phyloP scores from a whole-genome alignment of 257 asterid genomes.

The Lycium ferocissimum region DNA sequence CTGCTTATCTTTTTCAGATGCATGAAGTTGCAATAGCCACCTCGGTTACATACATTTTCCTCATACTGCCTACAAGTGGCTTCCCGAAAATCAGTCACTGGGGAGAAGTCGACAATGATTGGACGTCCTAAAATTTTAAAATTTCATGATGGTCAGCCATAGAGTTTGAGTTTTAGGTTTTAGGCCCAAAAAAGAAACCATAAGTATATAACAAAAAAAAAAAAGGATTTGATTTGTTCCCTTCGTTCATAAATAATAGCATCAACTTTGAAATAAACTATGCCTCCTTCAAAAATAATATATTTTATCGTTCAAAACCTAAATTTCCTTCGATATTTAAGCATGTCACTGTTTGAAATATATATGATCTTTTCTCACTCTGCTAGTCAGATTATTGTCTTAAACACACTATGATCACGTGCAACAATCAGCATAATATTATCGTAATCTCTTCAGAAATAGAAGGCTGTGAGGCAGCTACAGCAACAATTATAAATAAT shows the following conservation, averaged over 20 bases:
- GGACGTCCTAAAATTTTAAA: conserved; percentile 65
- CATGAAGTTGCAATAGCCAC: conserved; percentile 95
- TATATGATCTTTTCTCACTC: background rate
- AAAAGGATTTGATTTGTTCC: background rate
- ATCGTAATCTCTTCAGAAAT: background rate
- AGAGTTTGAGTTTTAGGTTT: background rate
- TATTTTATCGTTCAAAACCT: background rate
- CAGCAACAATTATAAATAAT: background rate
- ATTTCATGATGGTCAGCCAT: conserved; percentile 25
- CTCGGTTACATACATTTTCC: conserved; percentile 90
- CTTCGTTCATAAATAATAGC: background rate
- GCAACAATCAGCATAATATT: background rate
- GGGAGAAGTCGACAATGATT: conserved; percentile 86
- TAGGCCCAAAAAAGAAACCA: no score
- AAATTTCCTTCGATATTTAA: background rate
- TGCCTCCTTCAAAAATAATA: background rate
- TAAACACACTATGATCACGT: background rate
- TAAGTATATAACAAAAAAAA: background rate
- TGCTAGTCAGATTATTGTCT: background rate
- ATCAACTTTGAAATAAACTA: background rate
- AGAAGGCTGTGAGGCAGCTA: background rate
- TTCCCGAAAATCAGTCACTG: conserved; percentile 92
- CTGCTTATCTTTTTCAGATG: conserved; percentile 87
- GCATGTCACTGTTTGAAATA: background rate
- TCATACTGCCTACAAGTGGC: conserved; percentile 93